A percentile compares a stretch with the other conserved stretches of the same genome.
Evolutionary conservation across 225 moss, liverwort and hornwort species (phyloP).

Genomic region (Pseudisothecium myosuroides): DNA sequence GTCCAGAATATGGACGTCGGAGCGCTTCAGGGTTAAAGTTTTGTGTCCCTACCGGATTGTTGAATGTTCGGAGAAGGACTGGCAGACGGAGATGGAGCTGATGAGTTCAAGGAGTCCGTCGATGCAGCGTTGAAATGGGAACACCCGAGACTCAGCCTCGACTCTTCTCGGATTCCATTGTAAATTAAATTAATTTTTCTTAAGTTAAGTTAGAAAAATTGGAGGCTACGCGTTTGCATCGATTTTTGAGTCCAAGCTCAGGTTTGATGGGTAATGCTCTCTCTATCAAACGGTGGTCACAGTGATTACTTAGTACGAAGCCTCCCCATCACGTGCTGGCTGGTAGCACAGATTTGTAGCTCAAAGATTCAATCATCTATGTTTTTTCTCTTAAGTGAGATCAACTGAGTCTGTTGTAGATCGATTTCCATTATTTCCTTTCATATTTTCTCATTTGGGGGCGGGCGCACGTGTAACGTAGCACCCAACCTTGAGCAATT

Average conservation of each 20-base stretch:
- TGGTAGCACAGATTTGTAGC: not conserved
- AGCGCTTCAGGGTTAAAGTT: no score
- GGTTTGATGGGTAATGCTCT: not conserved
- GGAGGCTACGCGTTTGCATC: not conserved
- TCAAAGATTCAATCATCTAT: no score
- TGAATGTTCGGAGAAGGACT: not conserved
- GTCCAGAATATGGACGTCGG: no score
- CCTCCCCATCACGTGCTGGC: not conserved
- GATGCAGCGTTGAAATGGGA: not conserved
- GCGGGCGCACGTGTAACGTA: not conserved
- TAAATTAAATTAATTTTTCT: no score
- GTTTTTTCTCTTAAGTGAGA: not conserved
- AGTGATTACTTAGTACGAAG: not conserved
- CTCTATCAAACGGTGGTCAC: no score
- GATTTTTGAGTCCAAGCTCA: not conserved
- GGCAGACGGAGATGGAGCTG: not conserved
- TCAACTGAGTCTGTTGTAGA: not conserved
- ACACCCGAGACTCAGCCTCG: no score
- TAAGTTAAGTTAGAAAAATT: no score
- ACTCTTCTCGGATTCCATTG: no score
- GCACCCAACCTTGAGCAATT: not conserved
- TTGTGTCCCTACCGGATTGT: not conserved
- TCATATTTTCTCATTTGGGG: not conserved
- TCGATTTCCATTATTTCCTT: not conserved
- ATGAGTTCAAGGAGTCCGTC: accelerated